phyloP scores from a whole-genome alignment of 2,329 filamentous ascomycete species.

The Beauveria brongniartii region DNA sequence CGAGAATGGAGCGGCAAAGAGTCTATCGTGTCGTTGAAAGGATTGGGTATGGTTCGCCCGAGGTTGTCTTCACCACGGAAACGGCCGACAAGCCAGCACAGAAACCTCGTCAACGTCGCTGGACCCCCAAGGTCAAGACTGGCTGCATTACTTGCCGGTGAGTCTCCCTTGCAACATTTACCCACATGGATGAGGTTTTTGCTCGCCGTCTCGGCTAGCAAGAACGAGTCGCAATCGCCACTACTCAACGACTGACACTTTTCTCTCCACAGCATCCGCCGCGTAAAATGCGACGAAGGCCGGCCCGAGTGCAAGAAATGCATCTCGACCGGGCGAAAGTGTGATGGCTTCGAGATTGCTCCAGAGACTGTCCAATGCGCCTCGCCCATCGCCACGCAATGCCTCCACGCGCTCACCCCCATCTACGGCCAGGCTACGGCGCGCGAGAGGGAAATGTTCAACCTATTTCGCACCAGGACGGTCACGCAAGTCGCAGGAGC shows the following conservation, averaged over 20 bases:
- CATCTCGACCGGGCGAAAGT: conserved; percentile 14
- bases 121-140: conserved; percentile 15
- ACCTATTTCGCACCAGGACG: conserved; percentile 8
- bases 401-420: neutral
- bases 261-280: conserved; percentile 15
- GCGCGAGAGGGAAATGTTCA: conserved; percentile 5
- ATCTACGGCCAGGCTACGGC: neutral
- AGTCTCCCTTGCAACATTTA: neutral
- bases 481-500: conserved; percentile 8
- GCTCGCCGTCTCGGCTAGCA: neutral
- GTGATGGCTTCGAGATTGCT: conserved; percentile 14
- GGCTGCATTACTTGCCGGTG: conserved; percentile 17
- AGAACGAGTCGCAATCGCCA: neutral
- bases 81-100: neutral
- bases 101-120: conserved; percentile 8
- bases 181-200: neutral
- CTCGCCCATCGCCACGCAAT: neutral
- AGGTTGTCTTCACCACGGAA: neutral
- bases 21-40: neutral
- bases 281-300: conserved; percentile 22
- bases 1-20: neutral
- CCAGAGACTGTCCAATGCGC: neutral
- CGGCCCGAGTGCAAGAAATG: conserved; percentile 19
- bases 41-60: neutral
- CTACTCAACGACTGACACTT: neutral